Conservation (phyloP, 148 eudicot genomes). For the Agrostemma githago region DNA sequence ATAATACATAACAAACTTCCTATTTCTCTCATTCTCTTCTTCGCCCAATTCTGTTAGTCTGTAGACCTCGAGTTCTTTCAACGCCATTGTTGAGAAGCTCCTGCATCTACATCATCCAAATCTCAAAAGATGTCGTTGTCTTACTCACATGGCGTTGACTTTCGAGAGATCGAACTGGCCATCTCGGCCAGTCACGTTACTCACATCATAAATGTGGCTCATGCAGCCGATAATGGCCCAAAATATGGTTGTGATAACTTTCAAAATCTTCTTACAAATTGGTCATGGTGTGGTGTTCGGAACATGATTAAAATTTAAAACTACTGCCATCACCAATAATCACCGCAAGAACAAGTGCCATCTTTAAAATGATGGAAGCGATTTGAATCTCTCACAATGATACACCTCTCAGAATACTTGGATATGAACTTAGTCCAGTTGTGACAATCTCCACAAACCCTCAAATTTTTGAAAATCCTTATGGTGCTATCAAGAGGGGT, state of each 20-base stretch:
- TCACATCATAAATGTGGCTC: not conserved
- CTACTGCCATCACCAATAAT: constrained; percentile 47
- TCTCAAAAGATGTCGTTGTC: no score
- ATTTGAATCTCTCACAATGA: constrained; percentile 67
- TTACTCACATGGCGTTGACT: no score
- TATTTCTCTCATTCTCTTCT: no score
- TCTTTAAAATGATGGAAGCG: constrained; percentile 78
- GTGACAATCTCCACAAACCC: constrained; percentile 83
- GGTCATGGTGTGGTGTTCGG: not conserved
- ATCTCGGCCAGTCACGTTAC: no score
- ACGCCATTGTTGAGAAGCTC: no score
- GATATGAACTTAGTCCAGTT: constrained; percentile 62
- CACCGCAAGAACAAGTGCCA: constrained; percentile 69
- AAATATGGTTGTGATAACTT: not conserved
- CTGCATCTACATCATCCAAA: no score
- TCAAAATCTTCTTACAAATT: not conserved
- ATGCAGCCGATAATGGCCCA: not conserved
- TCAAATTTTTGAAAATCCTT: constrained; percentile 58
- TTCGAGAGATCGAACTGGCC: no score
- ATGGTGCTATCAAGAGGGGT: constrained; percentile 52
- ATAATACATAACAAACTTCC: no score
- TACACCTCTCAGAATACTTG: constrained; percentile 52
- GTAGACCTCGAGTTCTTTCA: no score
- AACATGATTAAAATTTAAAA: not conserved
- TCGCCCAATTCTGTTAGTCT: no score